Conservation (phyloP, 2,329 filamentous ascomycete genomes). For the Microcyclosporella mali region DNA sequence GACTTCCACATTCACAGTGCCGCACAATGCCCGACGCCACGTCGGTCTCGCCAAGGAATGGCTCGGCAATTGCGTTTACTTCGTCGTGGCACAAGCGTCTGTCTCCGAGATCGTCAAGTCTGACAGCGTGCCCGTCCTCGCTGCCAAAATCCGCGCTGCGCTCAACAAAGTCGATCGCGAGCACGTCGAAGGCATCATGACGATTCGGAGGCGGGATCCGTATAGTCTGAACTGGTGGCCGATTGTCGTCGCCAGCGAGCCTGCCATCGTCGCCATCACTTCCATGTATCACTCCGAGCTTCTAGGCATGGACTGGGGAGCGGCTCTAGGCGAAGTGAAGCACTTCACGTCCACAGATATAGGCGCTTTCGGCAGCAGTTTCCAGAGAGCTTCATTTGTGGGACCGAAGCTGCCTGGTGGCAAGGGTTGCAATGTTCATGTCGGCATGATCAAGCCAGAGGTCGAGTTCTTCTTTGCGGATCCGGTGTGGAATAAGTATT, state of each 20-base stretch:
- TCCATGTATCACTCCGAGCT: conserved; percentile 18
- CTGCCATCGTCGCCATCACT: conserved; percentile 14
- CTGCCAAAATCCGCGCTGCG: conserved; percentile 12
- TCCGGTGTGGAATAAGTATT: conserved; percentile 11
- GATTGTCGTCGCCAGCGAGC: conserved; percentile 7
- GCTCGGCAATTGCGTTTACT: conserved; percentile 19
- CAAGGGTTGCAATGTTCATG: conserved; percentile 15
- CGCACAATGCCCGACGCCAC: conserved; percentile 17
- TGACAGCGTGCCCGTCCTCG: conserved; percentile 14
- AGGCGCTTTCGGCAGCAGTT: conserved; percentile 13
- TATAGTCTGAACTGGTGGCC: conserved; percentile 18
- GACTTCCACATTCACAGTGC: conserved; percentile 14
- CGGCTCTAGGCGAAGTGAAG: conserved; percentile 11
- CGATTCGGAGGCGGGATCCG: conserved; percentile 8
- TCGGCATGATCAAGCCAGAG: conserved; percentile 13
- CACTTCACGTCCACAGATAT: conserved; percentile 17
- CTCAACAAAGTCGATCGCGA: conserved; percentile 11
- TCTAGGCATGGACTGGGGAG: conserved; percentile 10
- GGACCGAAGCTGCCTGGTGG: conserved; percentile 15
- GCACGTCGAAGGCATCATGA: conserved; percentile 12
- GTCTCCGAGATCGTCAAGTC: conserved; percentile 9
- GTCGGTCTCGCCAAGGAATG: conserved; percentile 13
- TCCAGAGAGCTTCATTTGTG: conserved; percentile 17
- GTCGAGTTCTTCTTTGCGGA: conserved; percentile 13
- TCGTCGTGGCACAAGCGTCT: conserved; percentile 12